These are phyloP conservation scores for Solanum okadae DNA, from an alignment of 257 asterid species.

Conservation along the genomic window DNA sequence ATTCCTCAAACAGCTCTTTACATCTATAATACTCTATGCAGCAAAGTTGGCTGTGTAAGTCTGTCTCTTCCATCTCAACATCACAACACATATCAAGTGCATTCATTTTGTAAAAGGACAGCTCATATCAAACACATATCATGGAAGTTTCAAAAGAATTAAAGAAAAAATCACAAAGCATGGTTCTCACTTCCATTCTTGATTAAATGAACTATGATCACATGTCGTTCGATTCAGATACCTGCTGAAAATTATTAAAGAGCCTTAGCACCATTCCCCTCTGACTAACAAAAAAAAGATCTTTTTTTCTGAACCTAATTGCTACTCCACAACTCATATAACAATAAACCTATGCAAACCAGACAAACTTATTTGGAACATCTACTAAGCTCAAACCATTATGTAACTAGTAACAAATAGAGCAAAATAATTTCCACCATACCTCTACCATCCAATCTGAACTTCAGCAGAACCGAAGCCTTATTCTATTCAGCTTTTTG, in stretches of 20 bases:
- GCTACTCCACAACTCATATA: neutral
- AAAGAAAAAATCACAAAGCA: neutral
- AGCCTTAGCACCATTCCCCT: neutral
- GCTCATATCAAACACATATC: neutral
- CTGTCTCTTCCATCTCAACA: neutral
- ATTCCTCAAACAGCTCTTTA: neutral
- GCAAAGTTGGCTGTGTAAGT: neutral
- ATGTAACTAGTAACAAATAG: neutral
- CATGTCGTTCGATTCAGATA: neutral
- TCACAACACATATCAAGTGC: neutral
- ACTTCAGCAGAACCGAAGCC: neutral
- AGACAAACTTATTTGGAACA: neutral
- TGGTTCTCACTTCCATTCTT: neutral
- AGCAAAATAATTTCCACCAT: neutral
- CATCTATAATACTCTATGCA: neutral
- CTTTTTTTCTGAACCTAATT: neutral
- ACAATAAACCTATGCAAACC: neutral
- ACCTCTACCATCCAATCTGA: neutral
- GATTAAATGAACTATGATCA: neutral
- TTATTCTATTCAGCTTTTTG: conserved; percentile 21
- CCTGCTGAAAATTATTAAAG: neutral
- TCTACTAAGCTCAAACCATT: neutral
- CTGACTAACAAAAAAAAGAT: neutral
- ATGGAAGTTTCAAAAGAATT: neutral
- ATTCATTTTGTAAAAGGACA: neutral